Conservation (phyloP, 495 filamentous ascomycete species). For the Neurospora hispaniola region DNA sequence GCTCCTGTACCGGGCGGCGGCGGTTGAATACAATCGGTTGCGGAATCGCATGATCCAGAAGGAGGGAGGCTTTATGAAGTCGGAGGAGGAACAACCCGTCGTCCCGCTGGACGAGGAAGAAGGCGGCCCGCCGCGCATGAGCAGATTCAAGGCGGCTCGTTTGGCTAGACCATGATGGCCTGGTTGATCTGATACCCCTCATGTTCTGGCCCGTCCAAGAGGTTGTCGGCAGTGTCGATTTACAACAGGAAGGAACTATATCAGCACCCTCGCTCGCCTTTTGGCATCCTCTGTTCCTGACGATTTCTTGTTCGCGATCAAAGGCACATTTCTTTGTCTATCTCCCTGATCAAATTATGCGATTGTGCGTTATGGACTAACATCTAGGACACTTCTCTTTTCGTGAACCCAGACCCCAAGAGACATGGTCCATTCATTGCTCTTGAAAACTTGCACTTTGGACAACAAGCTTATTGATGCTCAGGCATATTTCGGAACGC, state of each 20-base stretch:
- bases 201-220: neutral
- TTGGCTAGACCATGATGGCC: constrained; percentile 36
- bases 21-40: constrained; percentile 66
- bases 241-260: constrained; percentile 11
- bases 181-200: neutral
- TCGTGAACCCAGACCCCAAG: neutral
- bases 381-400: neutral
- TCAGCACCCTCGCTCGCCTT: neutral
- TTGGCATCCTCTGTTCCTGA: neutral
- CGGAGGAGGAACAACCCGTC: constrained; percentile 41
- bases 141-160: constrained; percentile 81
- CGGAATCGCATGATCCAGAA: constrained; percentile 70
- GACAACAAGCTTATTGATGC: constrained; percentile 1
- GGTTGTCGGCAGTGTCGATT: constrained; percentile 11
- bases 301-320: neutral
- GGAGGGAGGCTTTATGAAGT: constrained; percentile 62
- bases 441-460: neutral
- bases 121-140: constrained; percentile 57
- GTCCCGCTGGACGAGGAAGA: constrained; percentile 56
- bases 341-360: neutral
- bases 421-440: neutral
- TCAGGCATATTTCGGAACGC: constrained; percentile 23
- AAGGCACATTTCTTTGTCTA: neutral
- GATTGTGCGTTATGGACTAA: neutral
- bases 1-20: constrained; percentile 64